phyloP scores from a whole-genome alignment of 2,329 filamentous ascomycete species.

The Penicillium rolfsii region DNA sequence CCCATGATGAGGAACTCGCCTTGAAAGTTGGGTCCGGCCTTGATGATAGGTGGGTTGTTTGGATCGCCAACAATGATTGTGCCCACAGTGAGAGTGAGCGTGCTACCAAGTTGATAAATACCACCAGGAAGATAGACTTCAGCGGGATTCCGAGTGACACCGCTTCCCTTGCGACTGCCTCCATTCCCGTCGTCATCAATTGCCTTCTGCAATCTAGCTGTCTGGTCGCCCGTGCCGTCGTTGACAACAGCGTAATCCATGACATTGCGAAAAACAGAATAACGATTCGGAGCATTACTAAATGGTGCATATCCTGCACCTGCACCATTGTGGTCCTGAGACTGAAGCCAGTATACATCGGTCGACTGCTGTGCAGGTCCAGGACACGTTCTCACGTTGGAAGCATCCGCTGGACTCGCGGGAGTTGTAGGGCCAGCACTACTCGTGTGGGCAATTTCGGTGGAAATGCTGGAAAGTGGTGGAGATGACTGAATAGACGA shows the following conservation, averaged over 20 bases:
- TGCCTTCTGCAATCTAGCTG: slow-evolving; percentile 30
- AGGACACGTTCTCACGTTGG: slow-evolving; percentile 23
- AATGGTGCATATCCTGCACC: slow-evolving; percentile 33
- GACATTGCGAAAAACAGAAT: slow-evolving; percentile 36
- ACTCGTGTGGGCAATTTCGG: background rate
- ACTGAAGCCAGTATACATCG: slow-evolving; percentile 30
- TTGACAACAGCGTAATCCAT: slow-evolving; percentile 32
- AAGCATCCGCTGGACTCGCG: background rate
- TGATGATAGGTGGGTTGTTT: slow-evolving; percentile 34
- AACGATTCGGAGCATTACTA: slow-evolving; percentile 14
- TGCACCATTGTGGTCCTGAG: slow-evolving; percentile 30
- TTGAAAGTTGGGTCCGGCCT: slow-evolving; percentile 29
- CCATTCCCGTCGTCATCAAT: slow-evolving; percentile 35
- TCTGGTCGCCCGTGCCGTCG: slow-evolving; percentile 34
- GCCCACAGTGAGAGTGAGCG: slow-evolving; percentile 34
- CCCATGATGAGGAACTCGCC: slow-evolving; percentile 37
- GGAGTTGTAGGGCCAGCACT: background rate
- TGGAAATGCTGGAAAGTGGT: background rate
- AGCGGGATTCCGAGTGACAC: slow-evolving; percentile 33
- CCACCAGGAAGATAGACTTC: slow-evolving; percentile 37
- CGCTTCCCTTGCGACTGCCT: slow-evolving; percentile 31
- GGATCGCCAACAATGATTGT: slow-evolving; percentile 41
- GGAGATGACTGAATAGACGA: background rate
- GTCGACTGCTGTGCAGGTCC: slow-evolving; percentile 8
- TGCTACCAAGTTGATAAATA: slow-evolving; percentile 30